Percentiles rank a stretch among this genome's conserved stretches.
These are phyloP conservation scores for Kazachstania bromeliacearum DNA, from an alignment of 805 yeast genomes.

Conservation along the genomic window DNA sequence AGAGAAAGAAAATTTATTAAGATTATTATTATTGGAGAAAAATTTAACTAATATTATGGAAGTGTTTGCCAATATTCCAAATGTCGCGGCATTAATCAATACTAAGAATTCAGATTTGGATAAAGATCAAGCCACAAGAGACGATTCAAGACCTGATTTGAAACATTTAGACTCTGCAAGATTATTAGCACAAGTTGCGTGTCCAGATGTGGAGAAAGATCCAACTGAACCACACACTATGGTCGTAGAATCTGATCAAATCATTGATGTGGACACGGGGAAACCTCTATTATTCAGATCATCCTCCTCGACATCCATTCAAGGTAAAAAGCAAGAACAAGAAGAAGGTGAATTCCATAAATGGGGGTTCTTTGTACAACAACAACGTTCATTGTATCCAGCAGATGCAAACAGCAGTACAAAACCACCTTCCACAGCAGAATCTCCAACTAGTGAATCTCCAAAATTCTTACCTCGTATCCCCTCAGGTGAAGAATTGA, in stretches of 20 bases:
- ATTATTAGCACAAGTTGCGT: constrained; percentile 21
- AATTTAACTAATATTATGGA: constrained; percentile 49
- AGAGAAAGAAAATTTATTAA: constrained; percentile 66
- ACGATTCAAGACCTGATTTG: constrained; percentile 7
- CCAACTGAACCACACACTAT: constrained; percentile 27
- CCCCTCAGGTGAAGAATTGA: constrained; percentile 40
- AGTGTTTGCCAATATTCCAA: constrained; percentile 26
- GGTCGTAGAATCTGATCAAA: not conserved
- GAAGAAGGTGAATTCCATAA: constrained; percentile 91
- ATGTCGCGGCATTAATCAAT: constrained; percentile 11
- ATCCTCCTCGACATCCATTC: constrained; percentile 53
- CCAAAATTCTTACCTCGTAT: constrained; percentile 27
- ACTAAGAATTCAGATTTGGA: not conserved
- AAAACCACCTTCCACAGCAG: not conserved
- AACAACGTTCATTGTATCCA: constrained; percentile 36
- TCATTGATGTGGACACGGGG: constrained; percentile 32
- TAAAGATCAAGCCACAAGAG: constrained; percentile 6
- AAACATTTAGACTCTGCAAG: constrained; percentile 18
- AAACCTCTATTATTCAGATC: constrained; percentile 53
- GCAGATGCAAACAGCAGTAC: not conserved
- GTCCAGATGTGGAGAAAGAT: constrained; percentile 49
- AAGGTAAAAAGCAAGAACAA: constrained; percentile 69
- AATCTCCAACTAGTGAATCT: not conserved
- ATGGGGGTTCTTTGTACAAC: constrained; percentile 74
- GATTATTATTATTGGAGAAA: constrained; percentile 60